Conservation (phyloP, 2,329 filamentous ascomycete species). For the Fusarium piperis region DNA sequence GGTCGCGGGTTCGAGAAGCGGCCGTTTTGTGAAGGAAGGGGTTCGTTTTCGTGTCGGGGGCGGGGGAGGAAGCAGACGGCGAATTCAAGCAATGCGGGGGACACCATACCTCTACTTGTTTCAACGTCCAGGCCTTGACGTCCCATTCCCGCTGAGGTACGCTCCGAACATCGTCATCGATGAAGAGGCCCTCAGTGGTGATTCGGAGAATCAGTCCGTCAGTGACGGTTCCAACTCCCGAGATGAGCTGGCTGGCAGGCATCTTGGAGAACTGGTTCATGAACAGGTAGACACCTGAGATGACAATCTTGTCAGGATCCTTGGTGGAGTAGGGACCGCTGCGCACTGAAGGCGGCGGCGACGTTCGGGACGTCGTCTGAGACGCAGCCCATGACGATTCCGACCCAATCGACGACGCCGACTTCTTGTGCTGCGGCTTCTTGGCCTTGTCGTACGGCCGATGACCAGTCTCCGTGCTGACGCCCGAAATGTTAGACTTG, state of each 20-base stretch:
- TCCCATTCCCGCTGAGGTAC: slow-evolving; percentile 99
- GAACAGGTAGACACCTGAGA: slow-evolving; percentile 92
- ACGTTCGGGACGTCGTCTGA: slow-evolving; percentile 83
- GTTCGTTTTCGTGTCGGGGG: slow-evolving; percentile 50
- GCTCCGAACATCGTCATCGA: slow-evolving; percentile 92
- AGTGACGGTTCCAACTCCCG: slow-evolving; percentile 84
- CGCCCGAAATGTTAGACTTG: slow-evolving; percentile 66
- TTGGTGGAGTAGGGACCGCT: slow-evolving; percentile 84
- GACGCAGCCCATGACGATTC: slow-evolving; percentile 89
- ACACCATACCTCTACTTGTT: slow-evolving; percentile 89
- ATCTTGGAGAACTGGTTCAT: slow-evolving; percentile 88
- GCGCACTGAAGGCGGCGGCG: slow-evolving; percentile 81
- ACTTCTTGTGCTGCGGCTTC: slow-evolving; percentile 66
- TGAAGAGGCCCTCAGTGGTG: slow-evolving; percentile 93
- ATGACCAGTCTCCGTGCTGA: slow-evolving; percentile 75
- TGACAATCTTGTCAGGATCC: slow-evolving; percentile 95
- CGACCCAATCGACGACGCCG: slow-evolving; percentile 75
- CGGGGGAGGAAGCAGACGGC: slow-evolving; percentile 53
- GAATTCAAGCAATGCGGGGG: slow-evolving; percentile 68
- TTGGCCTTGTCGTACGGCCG: slow-evolving; percentile 80
- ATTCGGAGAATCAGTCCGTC: slow-evolving; percentile 93
- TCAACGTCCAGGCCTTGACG: slow-evolving; percentile 97
- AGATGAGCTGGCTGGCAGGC: slow-evolving; percentile 90
- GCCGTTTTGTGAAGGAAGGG: slow-evolving; percentile 60
- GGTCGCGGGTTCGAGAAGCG: slow-evolving; percentile 57